Evolutionary conservation across 768 basidiomycete genomes (phyloP), one percentile per base, ranked within the genome.

Genomic region (Tylopilus balloui): DNA sequence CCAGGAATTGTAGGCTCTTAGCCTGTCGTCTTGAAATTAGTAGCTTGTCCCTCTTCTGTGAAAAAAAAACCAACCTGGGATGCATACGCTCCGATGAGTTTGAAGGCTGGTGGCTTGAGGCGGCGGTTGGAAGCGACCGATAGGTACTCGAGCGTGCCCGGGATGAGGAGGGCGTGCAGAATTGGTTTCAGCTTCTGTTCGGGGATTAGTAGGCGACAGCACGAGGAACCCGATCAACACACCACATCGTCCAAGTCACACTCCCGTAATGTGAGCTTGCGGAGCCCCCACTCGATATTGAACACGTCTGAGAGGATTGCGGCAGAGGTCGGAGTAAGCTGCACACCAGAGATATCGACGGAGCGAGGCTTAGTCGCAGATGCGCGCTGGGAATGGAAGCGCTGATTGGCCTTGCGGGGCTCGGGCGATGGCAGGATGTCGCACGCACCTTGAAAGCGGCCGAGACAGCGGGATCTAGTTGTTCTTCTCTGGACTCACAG

Each of bases 241-340:
- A 92, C 92, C 50, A 78, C 75, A 44, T 92, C 88, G 55, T 93
- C 91, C 19, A 98, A 67, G 56, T 93, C 83, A 59, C 93, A 97
- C 63, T 88, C 87, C 35, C 89, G 81, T 47, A 96, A 78, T 0
- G 87, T 83, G 19, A 95, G 72, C 59, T 92, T 94, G 23, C 86
- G 75, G 17, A 96, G 71, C 0, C 93, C 94, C 88, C 93, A 97
- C 67, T 97, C 92, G 49, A 96, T 85, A 8, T 83, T 81, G 54
- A 98, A 83, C 13, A 96, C 82, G 67, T 98, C 95, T 0, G 95
- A 86, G 15, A 99, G 76, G 15, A 92, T 83, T 12, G 85, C 83
- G 0, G 91, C 86, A 0, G 80, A 74, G 2, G 82, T 76, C 2
- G 76, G 66, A 1, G 80, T 86, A 17, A 98, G 75, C 58, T 84